Base-by-base conservation (phyloP, 2,329 filamentous ascomycete genomes). In the Trematosphaeria pertusa region DNA sequence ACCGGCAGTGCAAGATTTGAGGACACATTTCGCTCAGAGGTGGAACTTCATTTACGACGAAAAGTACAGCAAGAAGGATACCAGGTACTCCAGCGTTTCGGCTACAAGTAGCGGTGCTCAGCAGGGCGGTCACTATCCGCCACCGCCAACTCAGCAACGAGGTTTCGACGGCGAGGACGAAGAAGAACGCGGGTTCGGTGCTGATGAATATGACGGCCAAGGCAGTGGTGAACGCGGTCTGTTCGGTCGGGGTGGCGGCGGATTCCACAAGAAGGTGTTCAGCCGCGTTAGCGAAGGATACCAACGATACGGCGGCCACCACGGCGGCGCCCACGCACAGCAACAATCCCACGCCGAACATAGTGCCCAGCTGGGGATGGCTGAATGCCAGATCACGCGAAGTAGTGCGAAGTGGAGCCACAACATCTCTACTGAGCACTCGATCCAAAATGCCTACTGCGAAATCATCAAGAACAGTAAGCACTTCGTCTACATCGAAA, bases 1-100 rank as follows among this genome's bases (percentile, higher is more conserved):
- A 0, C 86, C 86, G 0, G 87, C 90, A 8, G 86, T 93, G 0
- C 78, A 87, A 52, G 91, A 89, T 68, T 77, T 96, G 22, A 78
- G 85, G 22, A 81, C 82, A 4, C 91, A 96, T 68, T 96, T 97
- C 61, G 81, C 85, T 2, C 87, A 96, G 64, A 79, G 91, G 59
- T 97, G 92, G 91, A 96, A 96, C 74, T 95, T 89, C 67, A 92
- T 97, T 55, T 96, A 85, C 56, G 80, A 85, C 46, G 84, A 88
- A 40, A 97, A 97, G 70, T 97, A 97, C 67, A 74, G 77, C 49
- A 78, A 81, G 24, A 79, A 82, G 12, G 75, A 82, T 35, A 61
- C 67, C 3, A 72, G 81, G 45, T 85, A 84, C 54, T 24, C 54
- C 58, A 69, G 56, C 39, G 59, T 72, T 15, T 48, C 62, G 5